Base-by-base conservation (phyloP, 495 filamentous ascomycete genomes). In the Hypoxylon subgilvum region DNA sequence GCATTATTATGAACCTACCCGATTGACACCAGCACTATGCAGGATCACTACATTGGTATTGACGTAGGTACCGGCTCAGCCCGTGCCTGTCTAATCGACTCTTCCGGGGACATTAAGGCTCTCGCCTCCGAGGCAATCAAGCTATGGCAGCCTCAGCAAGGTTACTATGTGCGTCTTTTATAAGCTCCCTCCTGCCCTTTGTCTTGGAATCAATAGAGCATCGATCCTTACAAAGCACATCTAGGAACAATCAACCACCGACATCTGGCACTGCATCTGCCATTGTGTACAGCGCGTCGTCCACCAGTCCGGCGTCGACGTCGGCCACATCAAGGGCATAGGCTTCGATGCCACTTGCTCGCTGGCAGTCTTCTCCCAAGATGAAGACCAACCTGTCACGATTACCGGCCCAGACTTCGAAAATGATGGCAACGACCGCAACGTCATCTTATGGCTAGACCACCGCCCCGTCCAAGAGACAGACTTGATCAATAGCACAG, bases 331-430 rank as follows among this genome's bases (percentile, higher is more conserved):
- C 57, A 85, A 86, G 34, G 94, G 94, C 34, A 88, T 98, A 62
- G 94, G 92, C 13, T 97, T 98, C 71, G 94, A 98, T 70, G 94
- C 94, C 7, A 98, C 94, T 9, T 98, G 94, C 79, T 98, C 94
- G 3, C 81, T 97, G 25, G 83, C 90, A 6, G 92, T 97, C 46
- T 95, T 98, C 74, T 82, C 86, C 52, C 77, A 89, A 68, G 89
- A 95, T 54, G 96, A 90, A 2, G 87, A 96, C 74, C 88, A 92
- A 68, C 94, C 94, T 0, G 80, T 97, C 45, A 86, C 88, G 13
- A 89, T 98, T 17, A 96, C 92, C 14, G 88, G 86, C 0, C 93
- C 94, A 0, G 82, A 90, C 41, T 97, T 97, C 65, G 76, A 86
- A 61, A 86, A 88, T 49, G 82, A 84, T 59, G 83, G 81, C 23